phyloP scores from a whole-genome alignment of 2,329 filamentous ascomycete genomes.

The Ceratocystis diversiconidia region DNA sequence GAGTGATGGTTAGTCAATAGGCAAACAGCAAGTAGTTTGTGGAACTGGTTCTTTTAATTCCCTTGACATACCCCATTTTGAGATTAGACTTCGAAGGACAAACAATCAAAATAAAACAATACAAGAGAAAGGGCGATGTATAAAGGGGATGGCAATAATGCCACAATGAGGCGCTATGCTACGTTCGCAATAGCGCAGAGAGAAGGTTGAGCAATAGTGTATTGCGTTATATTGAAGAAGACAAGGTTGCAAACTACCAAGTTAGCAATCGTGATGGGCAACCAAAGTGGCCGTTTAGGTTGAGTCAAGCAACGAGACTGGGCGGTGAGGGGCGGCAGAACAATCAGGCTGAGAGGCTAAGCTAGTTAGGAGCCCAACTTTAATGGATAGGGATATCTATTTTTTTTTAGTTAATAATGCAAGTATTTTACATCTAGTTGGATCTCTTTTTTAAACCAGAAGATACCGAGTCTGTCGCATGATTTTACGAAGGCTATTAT shows the following conservation, averaged over 20 bases:
- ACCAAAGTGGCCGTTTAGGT: background rate
- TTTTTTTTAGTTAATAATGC: no score
- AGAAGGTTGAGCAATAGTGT: background rate
- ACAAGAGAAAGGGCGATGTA: background rate
- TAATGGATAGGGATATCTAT: no score
- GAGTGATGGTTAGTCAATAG: background rate
- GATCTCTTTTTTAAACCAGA: no score
- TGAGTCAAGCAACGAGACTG: background rate
- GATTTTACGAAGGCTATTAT: background rate
- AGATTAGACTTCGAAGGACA: background rate
- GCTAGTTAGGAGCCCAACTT: no score
- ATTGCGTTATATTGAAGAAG: background rate
- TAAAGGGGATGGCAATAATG: conserved; percentile 11
- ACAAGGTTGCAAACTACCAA: conserved; percentile 1
- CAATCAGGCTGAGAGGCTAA: background rate
- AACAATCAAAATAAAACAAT: conserved; percentile 9
- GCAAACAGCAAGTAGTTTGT: background rate
- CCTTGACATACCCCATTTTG: conserved; percentile 4
- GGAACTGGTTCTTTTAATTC: background rate
- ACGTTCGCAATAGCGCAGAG: background rate
- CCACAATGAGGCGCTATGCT: conserved; percentile 19
- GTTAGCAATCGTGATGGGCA: background rate
- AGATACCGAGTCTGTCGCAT: no score
- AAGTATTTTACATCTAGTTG: no score
- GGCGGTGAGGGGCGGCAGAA: conserved; percentile 16